Conservation (phyloP, 169 alveolate species). For the Plasmodium berghei region DNA sequence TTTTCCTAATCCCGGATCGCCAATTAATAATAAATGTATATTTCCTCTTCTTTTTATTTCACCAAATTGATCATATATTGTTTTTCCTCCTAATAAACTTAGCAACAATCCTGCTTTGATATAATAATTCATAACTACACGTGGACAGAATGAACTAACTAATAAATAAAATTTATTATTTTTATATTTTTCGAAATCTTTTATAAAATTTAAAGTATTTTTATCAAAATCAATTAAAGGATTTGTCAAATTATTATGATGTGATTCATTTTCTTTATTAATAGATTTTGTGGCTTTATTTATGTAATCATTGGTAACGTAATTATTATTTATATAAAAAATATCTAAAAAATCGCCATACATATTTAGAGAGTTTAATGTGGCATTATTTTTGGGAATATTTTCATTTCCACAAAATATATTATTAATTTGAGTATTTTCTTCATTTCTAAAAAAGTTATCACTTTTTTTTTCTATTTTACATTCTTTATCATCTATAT, state of each 20-base stretch:
- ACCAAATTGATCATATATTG: constrained; percentile 75
- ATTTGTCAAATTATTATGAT: background rate
- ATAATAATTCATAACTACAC: constrained; percentile 51
- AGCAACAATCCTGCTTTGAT: constrained; percentile 80
- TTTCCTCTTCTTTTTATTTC: constrained; percentile 78
- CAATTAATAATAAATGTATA: constrained; percentile 78
- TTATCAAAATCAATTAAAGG: constrained; percentile 16
- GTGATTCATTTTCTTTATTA: background rate
- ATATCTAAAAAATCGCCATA: no score
- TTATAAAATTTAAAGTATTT: constrained; percentile 58
- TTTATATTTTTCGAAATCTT: constrained; percentile 78
- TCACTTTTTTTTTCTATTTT: no score
- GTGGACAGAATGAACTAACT: constrained; percentile 82
- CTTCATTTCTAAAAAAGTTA: no score
- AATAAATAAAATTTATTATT: constrained; percentile 80
- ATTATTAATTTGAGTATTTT: no score
- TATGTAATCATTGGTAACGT: no score
- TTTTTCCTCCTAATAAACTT: constrained; percentile 81
- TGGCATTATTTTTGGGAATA: no score
- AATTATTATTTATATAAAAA: no score
- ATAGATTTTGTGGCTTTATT: background rate
- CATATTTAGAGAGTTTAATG: no score
- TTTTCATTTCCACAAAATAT: no score
- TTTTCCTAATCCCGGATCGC: constrained; percentile 84
- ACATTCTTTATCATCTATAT: no score